phyloP scores from a whole-genome alignment of 2,329 filamentous ascomycete species.

The Huntiella decipiens region DNA sequence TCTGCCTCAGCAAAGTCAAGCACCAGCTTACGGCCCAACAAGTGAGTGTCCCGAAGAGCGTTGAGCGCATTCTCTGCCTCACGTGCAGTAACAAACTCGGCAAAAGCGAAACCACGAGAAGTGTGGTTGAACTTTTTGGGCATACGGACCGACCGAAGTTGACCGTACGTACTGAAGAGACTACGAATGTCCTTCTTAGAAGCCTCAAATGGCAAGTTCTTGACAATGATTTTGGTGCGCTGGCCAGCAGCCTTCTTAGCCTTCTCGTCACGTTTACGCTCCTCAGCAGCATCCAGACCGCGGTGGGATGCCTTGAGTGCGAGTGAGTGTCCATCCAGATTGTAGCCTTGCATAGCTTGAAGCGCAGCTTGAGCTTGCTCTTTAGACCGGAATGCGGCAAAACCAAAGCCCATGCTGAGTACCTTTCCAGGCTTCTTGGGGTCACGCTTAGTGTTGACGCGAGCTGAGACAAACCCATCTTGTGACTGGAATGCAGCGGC shows the following conservation, averaged over 20 bases:
- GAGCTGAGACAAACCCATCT: conserved; percentile 73
- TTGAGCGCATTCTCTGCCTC: conserved; percentile 85
- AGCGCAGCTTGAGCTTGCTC: conserved; percentile 62
- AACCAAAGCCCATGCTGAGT: conserved; percentile 94
- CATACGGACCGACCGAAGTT: conserved; percentile 78
- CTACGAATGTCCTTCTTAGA: conserved; percentile 80
- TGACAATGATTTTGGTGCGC: conserved; percentile 87
- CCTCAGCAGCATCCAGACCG: conserved; percentile 70
- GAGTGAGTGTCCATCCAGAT: conserved; percentile 72
- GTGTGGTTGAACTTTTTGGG: conserved; percentile 86
- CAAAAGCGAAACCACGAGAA: conserved; percentile 88
- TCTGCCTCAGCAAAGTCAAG: conserved; percentile 84
- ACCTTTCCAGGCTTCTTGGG: conserved; percentile 75
- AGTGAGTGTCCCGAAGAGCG: conserved; percentile 77
- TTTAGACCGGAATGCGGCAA: conserved; percentile 70
- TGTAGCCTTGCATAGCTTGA: conserved; percentile 70
- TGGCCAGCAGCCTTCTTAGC: conserved; percentile 60
- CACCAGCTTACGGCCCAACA: conserved; percentile 74
- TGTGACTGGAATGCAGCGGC: conserved; percentile 61
- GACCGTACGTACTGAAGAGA: conserved; percentile 76
- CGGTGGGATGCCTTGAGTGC: conserved; percentile 75
- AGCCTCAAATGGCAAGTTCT: conserved; percentile 93
- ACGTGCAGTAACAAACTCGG: conserved; percentile 77
- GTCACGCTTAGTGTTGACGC: conserved; percentile 83
- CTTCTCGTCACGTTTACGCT: conserved; percentile 63